phyloP scores from a whole-genome alignment of 257 asterid species.

The Paulownia fortunei region DNA sequence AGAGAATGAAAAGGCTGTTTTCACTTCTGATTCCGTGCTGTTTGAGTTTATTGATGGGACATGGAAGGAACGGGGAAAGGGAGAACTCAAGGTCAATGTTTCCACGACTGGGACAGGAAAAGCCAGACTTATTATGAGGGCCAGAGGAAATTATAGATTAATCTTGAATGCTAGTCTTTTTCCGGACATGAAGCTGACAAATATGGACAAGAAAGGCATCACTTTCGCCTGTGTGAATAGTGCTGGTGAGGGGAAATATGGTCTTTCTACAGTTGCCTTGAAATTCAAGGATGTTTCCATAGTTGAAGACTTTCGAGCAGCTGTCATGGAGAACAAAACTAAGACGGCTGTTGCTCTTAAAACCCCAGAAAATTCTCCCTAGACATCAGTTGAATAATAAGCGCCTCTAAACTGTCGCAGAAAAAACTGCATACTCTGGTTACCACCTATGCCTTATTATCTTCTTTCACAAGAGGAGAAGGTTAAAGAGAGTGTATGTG shows the following conservation, averaged over 20 bases:
- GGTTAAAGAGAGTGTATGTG: neutral
- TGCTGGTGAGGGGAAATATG: conserved; percentile 65
- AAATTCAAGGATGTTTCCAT: conserved; percentile 77
- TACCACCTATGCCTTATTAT: neutral
- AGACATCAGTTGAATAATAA: conserved; percentile 52
- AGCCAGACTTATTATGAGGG: conserved; percentile 89
- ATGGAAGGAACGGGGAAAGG: conserved; percentile 97
- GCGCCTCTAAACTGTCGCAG: neutral
- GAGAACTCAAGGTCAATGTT: conserved; percentile 80
- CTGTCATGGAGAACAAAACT: conserved; percentile 61
- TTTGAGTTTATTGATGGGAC: conserved; percentile 70
- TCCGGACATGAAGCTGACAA: conserved; percentile 89
- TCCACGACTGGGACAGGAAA: conserved; percentile 57
- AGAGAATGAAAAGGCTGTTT: conserved; percentile 71
- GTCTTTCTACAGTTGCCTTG: conserved; percentile 85
- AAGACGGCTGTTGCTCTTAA: conserved; percentile 40
- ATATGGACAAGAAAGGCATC: conserved; percentile 91
- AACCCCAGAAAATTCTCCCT: conserved; percentile 87
- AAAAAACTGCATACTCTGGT: neutral
- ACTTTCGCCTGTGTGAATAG: conserved; percentile 90
- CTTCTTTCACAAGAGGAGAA: neutral
- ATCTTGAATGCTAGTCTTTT: conserved; percentile 83
- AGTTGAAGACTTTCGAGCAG: conserved; percentile 67
- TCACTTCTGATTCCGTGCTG: conserved; percentile 72
- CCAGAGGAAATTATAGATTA: conserved; percentile 81